phyloP scores from a whole-genome alignment of 2,329 filamentous ascomycete species.

The Phialemoniopsis sp. region DNA sequence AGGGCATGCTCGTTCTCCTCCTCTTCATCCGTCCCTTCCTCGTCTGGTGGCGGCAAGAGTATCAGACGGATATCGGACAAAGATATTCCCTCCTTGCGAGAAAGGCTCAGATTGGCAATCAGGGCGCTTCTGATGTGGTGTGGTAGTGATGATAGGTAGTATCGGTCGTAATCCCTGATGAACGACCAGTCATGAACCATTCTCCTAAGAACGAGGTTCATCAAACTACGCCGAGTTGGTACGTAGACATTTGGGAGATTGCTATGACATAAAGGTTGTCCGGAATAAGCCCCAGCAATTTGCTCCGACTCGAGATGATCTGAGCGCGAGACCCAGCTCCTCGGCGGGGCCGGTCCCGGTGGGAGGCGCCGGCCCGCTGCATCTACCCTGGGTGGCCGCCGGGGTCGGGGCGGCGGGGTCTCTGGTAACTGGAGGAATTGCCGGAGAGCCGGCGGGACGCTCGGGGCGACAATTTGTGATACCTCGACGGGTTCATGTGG shows the following conservation, averaged over 20 bases:
- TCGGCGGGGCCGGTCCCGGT: constrained; percentile 55
- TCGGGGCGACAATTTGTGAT: constrained; percentile 30
- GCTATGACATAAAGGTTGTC: constrained; percentile 3
- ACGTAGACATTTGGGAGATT: constrained; percentile 38
- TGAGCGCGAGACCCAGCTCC: constrained; percentile 42
- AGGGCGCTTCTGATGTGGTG: constrained; percentile 47
- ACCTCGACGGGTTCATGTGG: constrained; percentile 4
- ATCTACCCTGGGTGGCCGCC: constrained; percentile 40
- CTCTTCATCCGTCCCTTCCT: constrained; percentile 7
- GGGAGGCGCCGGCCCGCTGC: constrained; percentile 45
- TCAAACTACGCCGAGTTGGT: constrained; percentile 42
- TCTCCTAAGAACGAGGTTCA: constrained; percentile 44
- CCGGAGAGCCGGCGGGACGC: constrained; percentile 54
- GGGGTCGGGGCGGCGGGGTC: constrained; percentile 45
- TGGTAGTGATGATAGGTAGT: constrained; percentile 53
- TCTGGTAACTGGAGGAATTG: constrained; percentile 57
- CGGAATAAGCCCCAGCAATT: constrained; percentile 7
- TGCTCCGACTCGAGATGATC: constrained; percentile 3
- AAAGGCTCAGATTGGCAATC: constrained; percentile 43
- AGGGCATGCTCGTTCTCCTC: constrained; percentile 15
- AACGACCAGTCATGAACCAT: constrained; percentile 52
- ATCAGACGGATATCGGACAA: constrained; percentile 45
- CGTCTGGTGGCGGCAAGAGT: constrained; percentile 27
- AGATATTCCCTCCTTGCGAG: constrained; percentile 41
- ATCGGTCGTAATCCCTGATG: constrained; percentile 50